Evolutionary conservation across 2,329 filamentous ascomycete species (phyloP).

Genomic region (Teratosphaeriaceae sp.): DNA sequence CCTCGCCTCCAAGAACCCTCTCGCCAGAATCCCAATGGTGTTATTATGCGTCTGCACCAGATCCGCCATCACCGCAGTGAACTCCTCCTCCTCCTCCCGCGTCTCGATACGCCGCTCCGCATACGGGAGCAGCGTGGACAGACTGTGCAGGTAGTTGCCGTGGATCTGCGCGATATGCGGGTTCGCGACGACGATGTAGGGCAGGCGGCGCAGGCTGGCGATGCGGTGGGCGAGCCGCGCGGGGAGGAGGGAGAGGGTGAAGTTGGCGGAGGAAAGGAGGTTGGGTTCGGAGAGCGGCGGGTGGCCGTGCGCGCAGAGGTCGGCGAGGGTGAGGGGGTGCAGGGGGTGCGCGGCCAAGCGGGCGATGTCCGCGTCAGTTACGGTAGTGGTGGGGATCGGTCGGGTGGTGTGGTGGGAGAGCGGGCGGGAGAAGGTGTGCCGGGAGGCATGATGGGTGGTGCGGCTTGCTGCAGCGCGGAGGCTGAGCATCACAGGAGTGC

Average conservation of each 20-base stretch:
- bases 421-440: background rate
- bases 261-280: constrained; percentile 86
- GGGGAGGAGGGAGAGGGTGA: constrained; percentile 86
- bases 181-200: constrained; percentile 98
- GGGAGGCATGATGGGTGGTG: constrained; percentile 13
- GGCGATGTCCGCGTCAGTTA: constrained; percentile 67
- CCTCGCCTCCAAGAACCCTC: constrained; percentile 86
- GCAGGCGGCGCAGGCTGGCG: constrained; percentile 84
- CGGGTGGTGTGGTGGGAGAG: constrained; percentile 16
- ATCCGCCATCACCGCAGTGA: constrained; percentile 88
- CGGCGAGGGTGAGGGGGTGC: constrained; percentile 75
- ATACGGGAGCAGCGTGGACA: constrained; percentile 85
- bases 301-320: constrained; percentile 82
- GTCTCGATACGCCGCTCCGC: constrained; percentile 65
- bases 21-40: constrained; percentile 86
- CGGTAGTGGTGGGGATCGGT: constrained; percentile 33
- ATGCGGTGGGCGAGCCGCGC: constrained; percentile 91
- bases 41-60: constrained; percentile 93
- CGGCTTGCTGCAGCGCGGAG: constrained; percentile 20
- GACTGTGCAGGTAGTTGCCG: constrained; percentile 88
- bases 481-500: constrained; percentile 24
- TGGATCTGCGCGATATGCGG: constrained; percentile 92
- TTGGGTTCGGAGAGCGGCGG: constrained; percentile 76
- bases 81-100: constrained; percentile 79
- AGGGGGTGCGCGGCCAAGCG: constrained; percentile 70